Evolutionary conservation across 2,329 filamentous ascomycete genomes (phyloP).

Genomic region (Penicillium palitans): DNA sequence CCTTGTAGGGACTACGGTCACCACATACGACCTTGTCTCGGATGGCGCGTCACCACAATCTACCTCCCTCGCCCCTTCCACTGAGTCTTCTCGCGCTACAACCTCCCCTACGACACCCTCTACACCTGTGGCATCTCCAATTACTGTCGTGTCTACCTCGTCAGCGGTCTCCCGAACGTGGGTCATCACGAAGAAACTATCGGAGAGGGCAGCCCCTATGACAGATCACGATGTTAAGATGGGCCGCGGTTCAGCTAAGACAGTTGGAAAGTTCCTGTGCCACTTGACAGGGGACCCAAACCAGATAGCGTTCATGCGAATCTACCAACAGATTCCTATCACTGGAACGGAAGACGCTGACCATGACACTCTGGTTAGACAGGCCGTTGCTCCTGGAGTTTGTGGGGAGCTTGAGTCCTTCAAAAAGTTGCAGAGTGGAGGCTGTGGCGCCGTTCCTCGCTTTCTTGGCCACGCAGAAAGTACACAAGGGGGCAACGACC

Average conservation of each 20-base stretch:
- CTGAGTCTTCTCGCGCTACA: too few relatives aligned
- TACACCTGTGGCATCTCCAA: too few relatives aligned
- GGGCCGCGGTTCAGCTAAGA: slow-evolving; percentile 10
- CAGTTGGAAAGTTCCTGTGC: slow-evolving; percentile 20
- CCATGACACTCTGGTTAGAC: neutral
- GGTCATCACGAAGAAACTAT: slow-evolving; percentile 15
- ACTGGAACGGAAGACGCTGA: neutral
- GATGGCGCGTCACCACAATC: too few relatives aligned
- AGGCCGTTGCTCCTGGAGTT: neutral
- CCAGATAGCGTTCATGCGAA: slow-evolving; percentile 19
- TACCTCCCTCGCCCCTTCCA: too few relatives aligned
- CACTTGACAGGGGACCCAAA: slow-evolving; percentile 10
- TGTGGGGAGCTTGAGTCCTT: neutral
- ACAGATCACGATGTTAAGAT: slow-evolving; percentile 11
- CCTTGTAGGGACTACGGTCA: too few relatives aligned
- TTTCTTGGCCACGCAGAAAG: neutral
- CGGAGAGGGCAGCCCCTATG: slow-evolving; percentile 9
- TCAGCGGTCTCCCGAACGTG: slow-evolving; percentile 2
- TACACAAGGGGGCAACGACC: neutral
- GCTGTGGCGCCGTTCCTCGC: neutral
- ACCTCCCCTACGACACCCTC: too few relatives aligned
- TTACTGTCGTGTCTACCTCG: too few relatives aligned
- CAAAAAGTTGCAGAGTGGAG: neutral
- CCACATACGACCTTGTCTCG: too few relatives aligned
- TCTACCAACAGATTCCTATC: slow-evolving; percentile 13